A percentile compares a stretch with the other conserved stretches of the same genome.
Conservation (phyloP, 2,329 filamentous ascomycete genomes). For the Penicillium sp. region DNA sequence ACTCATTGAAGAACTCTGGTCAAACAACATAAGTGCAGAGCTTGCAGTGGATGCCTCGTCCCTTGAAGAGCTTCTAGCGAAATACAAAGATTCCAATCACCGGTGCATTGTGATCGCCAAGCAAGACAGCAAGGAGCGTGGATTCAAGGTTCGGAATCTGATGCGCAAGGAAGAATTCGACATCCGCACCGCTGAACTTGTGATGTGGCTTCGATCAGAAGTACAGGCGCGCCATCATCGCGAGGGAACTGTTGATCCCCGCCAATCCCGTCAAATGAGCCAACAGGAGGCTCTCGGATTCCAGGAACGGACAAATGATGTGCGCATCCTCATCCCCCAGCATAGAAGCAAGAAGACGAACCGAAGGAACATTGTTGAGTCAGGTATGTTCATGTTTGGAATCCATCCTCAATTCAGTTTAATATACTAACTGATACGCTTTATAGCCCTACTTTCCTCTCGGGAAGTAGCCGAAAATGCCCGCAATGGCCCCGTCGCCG, state of each 20-base stretch:
- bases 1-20: conserved; percentile 75
- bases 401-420: background rate
- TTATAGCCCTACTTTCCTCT: conserved; percentile 50
- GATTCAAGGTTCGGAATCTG: conserved; percentile 74
- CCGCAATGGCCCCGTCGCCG: conserved; percentile 74
- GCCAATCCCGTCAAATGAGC: conserved; percentile 39
- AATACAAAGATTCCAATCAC: conserved; percentile 73
- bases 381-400: conserved; percentile 58
- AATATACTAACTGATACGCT: conserved; percentile 14
- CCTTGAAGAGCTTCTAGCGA: conserved; percentile 66
- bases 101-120: conserved; percentile 90
- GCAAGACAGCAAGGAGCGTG: conserved; percentile 54
- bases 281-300: conserved; percentile 39
- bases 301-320: conserved; percentile 62
- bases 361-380: conserved; percentile 79
- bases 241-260: conserved; percentile 48
- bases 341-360: conserved; percentile 91
- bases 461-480: conserved; percentile 67
- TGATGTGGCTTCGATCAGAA: conserved; percentile 77
- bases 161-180: conserved; percentile 79
- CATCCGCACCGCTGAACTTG: conserved; percentile 67
- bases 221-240: conserved; percentile 73
- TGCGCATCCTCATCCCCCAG: conserved; percentile 78
- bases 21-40: conserved; percentile 81
- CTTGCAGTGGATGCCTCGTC: conserved; percentile 75